Percentiles rank a stretch among this genome's conserved stretches.
These are phyloP conservation scores for Trypanosoma boissoni DNA, from an alignment of 208 protist species.

Conservation along the genomic window DNA sequence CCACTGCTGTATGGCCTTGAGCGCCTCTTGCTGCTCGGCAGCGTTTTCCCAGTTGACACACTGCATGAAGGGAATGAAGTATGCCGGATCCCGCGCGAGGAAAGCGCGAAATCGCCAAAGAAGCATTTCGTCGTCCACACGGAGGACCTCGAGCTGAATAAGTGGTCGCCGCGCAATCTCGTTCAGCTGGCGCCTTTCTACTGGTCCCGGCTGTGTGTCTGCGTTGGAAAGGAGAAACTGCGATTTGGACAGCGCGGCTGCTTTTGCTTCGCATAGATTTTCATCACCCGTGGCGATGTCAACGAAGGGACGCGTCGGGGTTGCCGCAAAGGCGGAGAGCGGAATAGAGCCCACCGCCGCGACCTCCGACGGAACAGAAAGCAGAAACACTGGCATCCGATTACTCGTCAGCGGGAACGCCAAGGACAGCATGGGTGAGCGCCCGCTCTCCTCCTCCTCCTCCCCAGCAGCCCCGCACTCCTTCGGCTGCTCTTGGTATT, in stretches of 20 bases:
- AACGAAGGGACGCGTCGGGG: constrained; percentile 30
- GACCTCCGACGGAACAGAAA: constrained; percentile 13
- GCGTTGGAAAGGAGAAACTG: constrained; percentile 51
- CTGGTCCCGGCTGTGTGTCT: constrained; percentile 47
- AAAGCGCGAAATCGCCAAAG: constrained; percentile 93
- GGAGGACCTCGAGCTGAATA: constrained; percentile 52
- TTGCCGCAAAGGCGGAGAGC: constrained; percentile 19
- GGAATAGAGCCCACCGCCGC: not conserved
- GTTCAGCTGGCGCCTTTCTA: constrained; percentile 65
- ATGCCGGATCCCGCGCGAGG: constrained; percentile 64
- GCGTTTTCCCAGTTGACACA: constrained; percentile 88
- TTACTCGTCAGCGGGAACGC: constrained; percentile 42
- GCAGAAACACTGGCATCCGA: constrained; percentile 18
- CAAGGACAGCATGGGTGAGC: constrained; percentile 26
- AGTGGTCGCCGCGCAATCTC: constrained; percentile 48
- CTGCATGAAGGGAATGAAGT: constrained; percentile 90
- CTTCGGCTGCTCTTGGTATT: not conserved
- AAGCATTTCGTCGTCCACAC: constrained; percentile 85
- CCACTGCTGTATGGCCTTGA: constrained; percentile 66
- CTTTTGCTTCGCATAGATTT: constrained; percentile 69
- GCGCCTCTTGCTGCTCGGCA: constrained; percentile 68
- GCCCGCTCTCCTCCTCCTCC: no score
- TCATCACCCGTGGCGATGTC: constrained; percentile 53
- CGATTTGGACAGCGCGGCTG: constrained; percentile 51
- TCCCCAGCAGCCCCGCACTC: no score